These are phyloP conservation scores for Pachyrhizus erosus DNA, from an alignment of 306 rosid species.

Conservation along the genomic window DNA sequence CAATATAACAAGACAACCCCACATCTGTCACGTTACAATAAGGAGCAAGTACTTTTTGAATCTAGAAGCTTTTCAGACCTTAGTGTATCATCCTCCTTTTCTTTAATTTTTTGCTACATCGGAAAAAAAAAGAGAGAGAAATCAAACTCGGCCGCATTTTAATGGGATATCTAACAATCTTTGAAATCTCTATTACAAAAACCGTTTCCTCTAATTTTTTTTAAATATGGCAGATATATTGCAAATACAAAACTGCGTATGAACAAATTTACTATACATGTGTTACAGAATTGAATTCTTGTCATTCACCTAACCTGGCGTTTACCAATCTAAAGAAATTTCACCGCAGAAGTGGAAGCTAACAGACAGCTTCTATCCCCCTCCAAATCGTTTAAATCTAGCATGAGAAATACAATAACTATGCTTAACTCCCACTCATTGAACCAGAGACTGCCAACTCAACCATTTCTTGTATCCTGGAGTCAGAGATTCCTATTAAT, in stretches of 20 bases:
- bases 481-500: slow-evolving; percentile 62
- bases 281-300: slow-evolving; percentile 46
- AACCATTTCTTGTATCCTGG: slow-evolving; percentile 1
- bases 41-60: not conserved
- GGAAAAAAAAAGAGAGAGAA: not conserved
- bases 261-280: slow-evolving; percentile 48
- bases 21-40: not conserved
- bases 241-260: slow-evolving; percentile 32
- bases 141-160: not conserved
- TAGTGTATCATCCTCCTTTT: not conserved
- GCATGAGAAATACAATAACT: slow-evolving; percentile 22
- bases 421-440: slow-evolving; percentile 22
- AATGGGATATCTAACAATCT: not conserved
- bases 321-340: slow-evolving; percentile 47
- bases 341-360: slow-evolving; percentile 25
- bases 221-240: slow-evolving; percentile 6
- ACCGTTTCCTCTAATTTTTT: not conserved
- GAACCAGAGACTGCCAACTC: slow-evolving; percentile 30
- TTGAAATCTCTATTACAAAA: not conserved
- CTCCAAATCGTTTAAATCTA: slow-evolving; percentile 19
- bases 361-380: slow-evolving; percentile 30
- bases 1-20: too few species aligned
- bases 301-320: slow-evolving; percentile 8
- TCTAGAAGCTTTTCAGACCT: not conserved
- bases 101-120: not conserved